phyloP scores from a whole-genome alignment of 1,284 basidiomycete genomes.

The Ceratorhiza oryzae-sativae region DNA sequence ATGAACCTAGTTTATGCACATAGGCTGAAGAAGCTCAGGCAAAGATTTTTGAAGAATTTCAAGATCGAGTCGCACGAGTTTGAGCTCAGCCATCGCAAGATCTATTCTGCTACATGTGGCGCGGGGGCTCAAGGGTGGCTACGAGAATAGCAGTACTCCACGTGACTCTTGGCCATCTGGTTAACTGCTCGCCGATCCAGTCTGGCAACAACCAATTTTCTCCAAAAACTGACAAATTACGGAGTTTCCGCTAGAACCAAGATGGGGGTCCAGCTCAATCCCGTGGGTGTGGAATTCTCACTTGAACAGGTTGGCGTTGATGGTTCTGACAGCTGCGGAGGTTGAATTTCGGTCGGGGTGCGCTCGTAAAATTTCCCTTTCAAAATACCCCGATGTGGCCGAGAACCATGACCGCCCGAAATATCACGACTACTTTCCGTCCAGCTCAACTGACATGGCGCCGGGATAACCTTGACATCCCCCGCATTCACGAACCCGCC shows the following conservation, averaged over 20 bases:
- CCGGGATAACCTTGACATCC: slow-evolving; percentile 11
- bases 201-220: too few relatives aligned
- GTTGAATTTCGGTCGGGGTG: slow-evolving; percentile 27
- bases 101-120: not conserved
- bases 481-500: slow-evolving; percentile 5
- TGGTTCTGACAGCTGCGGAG: slow-evolving; percentile 2
- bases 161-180: not conserved
- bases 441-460: slow-evolving; percentile 37
- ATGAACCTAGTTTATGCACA: not conserved
- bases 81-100: not conserved
- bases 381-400: not conserved
- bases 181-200: too few relatives aligned
- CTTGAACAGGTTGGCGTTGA: not conserved
- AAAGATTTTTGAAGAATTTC: not conserved
- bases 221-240: not conserved
- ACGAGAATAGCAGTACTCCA: not conserved
- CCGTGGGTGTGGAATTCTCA: not conserved
- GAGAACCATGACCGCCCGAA: slow-evolving; percentile 1
- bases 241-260: too few relatives aligned
- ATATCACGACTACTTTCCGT: not conserved
- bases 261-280: not conserved
- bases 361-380: slow-evolving; percentile 15
- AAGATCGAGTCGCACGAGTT: slow-evolving; percentile 2
- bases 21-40: not conserved
- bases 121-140: not conserved